Evolutionary conservation across 768 basidiomycete species (phyloP), one percentile per base, ranked within the genome.

Genomic region (Boletus reticulatus): DNA sequence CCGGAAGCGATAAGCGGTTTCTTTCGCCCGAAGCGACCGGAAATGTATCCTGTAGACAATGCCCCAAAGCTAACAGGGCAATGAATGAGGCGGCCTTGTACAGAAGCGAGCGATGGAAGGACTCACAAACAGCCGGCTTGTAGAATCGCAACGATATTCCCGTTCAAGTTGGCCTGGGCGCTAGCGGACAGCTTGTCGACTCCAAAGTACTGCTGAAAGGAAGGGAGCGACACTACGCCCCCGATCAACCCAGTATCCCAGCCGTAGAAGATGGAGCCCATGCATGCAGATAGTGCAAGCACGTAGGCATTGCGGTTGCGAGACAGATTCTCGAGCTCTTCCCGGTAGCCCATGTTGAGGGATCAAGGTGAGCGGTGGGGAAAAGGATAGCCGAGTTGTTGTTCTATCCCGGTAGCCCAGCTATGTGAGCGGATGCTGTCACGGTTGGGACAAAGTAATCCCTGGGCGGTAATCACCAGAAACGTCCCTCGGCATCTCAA

Each of bases 241-340:
- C 81, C 80, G 34, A 82, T 82, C 48, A 82, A 60, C 9, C 78
- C 78, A 3, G 74, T 72, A 53, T 82, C 79, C 76, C 78, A 79
- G 17, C 78, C 80, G 47, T 68, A 79, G 68, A 79, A 80, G 19
- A 81, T 72, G 38, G 77, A 78, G 11, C 78, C 80, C 72, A 78
- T 72, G 1, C 78, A 66, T 0, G 78, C 80, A 13, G 78, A 78
- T 17, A 71, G 49, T 8, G 80, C 73, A 17, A 81, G 71, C 4
- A 71, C 51, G 54, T 81, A 81, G 3, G 79, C 78, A 67, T 80
- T 79, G 43, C 76, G 73, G 60, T 76, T 72, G 34, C 62, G 67
- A 24, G 60, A 61, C 19, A 73, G 14, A 9, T 67, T 52, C 5
- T 63, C 51, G 17, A 76, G 53, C 22, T 58, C 59, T 1, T 53